These are phyloP conservation scores for Exobasidium cylindrosporum DNA, from an alignment of 1,284 basidiomycete genomes.

Conservation along the genomic window DNA sequence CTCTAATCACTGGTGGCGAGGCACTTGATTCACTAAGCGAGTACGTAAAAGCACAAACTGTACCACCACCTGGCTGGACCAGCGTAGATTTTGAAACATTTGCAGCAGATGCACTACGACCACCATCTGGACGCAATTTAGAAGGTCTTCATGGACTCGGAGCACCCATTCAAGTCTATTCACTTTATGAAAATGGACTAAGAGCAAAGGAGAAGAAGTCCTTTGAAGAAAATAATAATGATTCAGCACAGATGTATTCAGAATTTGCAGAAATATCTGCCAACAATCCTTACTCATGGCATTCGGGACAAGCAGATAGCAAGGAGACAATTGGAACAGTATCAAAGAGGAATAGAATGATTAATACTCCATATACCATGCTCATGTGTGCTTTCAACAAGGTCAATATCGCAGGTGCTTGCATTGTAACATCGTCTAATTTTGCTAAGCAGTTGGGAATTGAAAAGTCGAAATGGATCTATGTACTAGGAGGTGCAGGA, in stretches of 20 bases:
- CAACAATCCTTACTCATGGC: slow-evolving; percentile 4
- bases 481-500: slow-evolving; percentile 6
- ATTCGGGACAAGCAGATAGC: slow-evolving; percentile 6
- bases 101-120: slow-evolving; percentile 7
- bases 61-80: slow-evolving; percentile 12
- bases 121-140: slow-evolving; percentile 5
- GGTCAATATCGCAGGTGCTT: slow-evolving; percentile 9
- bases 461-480: slow-evolving; percentile 1
- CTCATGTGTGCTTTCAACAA: slow-evolving; percentile 14
- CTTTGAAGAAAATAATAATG: slow-evolving; percentile 4
- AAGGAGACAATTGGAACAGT: slow-evolving; percentile 6
- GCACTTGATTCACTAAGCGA: slow-evolving; percentile 4
- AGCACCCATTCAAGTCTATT: slow-evolving; percentile 11
- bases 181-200: slow-evolving; percentile 7
- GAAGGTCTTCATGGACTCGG: slow-evolving; percentile 11
- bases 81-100: slow-evolving; percentile 9
- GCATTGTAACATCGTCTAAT: neutral
- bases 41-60: slow-evolving; percentile 1
- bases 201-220: neutral
- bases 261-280: slow-evolving; percentile 9
- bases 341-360: slow-evolving; percentile 8
- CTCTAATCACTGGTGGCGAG: slow-evolving; percentile 8
- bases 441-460: slow-evolving; percentile 4
- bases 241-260: slow-evolving; percentile 10
- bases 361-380: slow-evolving; percentile 3